These are phyloP conservation scores for Neofusicoccum ribis DNA, from an alignment of 2,329 filamentous ascomycete genomes.

Conservation along the genomic window DNA sequence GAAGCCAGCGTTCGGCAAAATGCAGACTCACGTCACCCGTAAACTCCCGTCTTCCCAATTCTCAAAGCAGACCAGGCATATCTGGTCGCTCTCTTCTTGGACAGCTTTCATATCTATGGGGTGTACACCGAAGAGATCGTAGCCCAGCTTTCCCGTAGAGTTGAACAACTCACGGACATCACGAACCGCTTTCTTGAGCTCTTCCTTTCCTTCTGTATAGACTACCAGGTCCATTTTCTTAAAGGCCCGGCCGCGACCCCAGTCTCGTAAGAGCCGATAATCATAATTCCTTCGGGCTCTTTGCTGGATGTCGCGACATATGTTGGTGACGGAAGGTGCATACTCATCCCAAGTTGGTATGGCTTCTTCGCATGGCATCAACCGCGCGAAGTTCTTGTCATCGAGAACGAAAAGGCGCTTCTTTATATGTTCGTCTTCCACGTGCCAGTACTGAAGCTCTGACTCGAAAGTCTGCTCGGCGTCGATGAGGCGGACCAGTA, in stretches of 20 bases:
- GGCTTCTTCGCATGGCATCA: not conserved
- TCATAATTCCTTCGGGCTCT: not conserved
- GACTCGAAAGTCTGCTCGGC: not conserved
- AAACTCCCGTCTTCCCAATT: not conserved
- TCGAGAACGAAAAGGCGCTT: not conserved
- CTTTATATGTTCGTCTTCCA: not conserved
- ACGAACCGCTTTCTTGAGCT: not conserved
- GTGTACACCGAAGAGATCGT: not conserved
- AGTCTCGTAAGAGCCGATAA: not conserved
- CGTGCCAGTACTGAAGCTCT: not conserved
- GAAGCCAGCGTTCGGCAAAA: not conserved
- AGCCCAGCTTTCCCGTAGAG: not conserved
- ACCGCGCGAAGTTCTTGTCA: not conserved
- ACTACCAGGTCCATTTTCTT: not conserved
- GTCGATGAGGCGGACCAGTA: not conserved
- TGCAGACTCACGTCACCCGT: not conserved
- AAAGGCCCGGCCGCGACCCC: not conserved
- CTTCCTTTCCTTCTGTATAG: not conserved
- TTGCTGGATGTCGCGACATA: not conserved
- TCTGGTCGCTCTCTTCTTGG: not conserved
- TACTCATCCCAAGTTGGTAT: not conserved
- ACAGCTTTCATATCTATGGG: not conserved
- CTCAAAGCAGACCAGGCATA: not conserved
- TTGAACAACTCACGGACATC: not conserved
- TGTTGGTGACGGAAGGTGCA: not conserved